Base-by-base conservation (phyloP, 1,284 basidiomycete genomes). In the Cryptococcus neoformans region DNA sequence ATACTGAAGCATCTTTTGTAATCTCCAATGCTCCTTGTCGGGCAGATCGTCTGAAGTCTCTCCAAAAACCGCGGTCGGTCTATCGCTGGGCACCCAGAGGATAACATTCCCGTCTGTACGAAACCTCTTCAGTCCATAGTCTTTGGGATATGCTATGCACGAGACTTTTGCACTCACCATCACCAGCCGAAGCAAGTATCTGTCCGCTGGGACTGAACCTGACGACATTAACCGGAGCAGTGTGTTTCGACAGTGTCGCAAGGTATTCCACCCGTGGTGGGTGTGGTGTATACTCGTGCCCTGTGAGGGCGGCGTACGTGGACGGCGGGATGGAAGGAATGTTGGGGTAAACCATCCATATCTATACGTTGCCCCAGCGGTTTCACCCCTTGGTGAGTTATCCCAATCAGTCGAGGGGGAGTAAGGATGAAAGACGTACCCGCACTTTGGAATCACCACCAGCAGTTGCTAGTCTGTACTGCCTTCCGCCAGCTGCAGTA, bases 391-490 rank as follows among this genome's bases (percentile, higher is more conserved):
- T 12, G 41, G 41, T 42, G 41, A 12, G 41, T 42, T 12, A 3
- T 12, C 16, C 41, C 41, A 12, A 42, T 5, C 41, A 16, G 12
- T 42, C 41, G 16, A 12, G 41, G 41, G 12, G 41, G 3, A 5
- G n/a, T 40, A 12, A 41, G 40, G 17, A 37, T 4, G 16, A 51
- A 47, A 12, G 17, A 84, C 90, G 77, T 69, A 97, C 93, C 73
- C 94, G 82, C 68, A 98, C 92, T 80, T 95, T 90, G 73, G 95
- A 97, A 75, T 99, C 95, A 70, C 95, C 95, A 48, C 95, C 95
- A 9, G 88, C 93, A 0, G 96, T 98, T 0, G 94, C 95, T 8
- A 99, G 80, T 62, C 90, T 84, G 81, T 96, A 98, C 51, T 86
- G 82, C 57, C 80, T 79, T 3, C 77, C 78, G 11, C 77, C 78